phyloP scores from a whole-genome alignment of 345 rosid species.

The Eutrema heterophyllum region DNA sequence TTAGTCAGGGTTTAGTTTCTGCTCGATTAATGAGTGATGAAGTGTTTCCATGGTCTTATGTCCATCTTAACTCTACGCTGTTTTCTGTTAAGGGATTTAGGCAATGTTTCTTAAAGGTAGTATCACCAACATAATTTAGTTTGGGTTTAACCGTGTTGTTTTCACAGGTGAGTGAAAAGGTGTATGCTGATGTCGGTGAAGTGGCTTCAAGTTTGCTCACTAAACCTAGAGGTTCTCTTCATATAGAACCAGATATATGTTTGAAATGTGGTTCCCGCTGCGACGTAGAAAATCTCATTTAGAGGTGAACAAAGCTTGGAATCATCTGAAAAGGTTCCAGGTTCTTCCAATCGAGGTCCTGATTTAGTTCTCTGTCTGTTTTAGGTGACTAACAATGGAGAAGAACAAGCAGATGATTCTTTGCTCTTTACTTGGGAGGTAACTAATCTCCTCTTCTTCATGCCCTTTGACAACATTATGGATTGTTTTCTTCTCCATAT shows the following conservation, averaged over 20 bases:
- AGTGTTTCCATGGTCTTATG: neutral
- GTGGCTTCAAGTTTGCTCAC: conserved; percentile 33
- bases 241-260: conserved; percentile 45
- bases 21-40: neutral
- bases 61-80: neutral
- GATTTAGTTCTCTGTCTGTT: no score
- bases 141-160: neutral
- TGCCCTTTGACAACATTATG: no score
- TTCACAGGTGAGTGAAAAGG: conserved; percentile 34
- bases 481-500: no score
- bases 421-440: no score
- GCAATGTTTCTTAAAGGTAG: neutral
- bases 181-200: conserved; percentile 24
- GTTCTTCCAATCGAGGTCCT: neutral
- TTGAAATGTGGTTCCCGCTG: conserved; percentile 54
- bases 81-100: neutral
- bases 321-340: conserved; percentile 44
- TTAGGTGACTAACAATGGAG: no score
- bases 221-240: conserved; percentile 22
- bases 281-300: conserved; percentile 37
- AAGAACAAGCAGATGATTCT: no score
- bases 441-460: no score
- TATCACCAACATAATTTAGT: neutral
- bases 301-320: conserved; percentile 49
- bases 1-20: neutral